Conservation (phyloP, 1,284 basidiomycete species). For the Rhodotorula mucilaginosa region DNA sequence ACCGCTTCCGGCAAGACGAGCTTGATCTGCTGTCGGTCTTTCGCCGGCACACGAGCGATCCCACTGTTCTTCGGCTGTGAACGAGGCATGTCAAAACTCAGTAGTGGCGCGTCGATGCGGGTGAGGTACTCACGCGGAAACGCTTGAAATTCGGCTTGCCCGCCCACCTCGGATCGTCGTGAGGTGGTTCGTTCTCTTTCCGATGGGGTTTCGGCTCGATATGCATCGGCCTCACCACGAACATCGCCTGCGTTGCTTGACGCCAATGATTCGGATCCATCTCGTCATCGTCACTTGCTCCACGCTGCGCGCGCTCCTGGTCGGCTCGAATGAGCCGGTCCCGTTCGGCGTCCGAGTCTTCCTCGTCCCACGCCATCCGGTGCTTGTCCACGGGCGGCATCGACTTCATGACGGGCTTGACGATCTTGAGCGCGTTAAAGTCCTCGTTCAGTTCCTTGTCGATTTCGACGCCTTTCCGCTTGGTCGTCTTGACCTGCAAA, state of each 20-base stretch:
- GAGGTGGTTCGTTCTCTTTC: not conserved
- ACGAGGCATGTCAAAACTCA: not conserved
- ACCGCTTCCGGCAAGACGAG: constrained; percentile 23
- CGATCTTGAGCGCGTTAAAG: constrained; percentile 41
- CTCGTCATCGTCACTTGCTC: constrained; percentile 11
- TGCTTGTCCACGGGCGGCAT: constrained; percentile 24
- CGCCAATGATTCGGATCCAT: constrained; percentile 34
- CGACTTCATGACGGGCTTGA: constrained; percentile 24
- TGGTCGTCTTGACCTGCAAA: constrained; percentile 30
- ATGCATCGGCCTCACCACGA: constrained; percentile 26
- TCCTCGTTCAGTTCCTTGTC: constrained; percentile 39
- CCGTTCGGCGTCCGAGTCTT: constrained; percentile 34
- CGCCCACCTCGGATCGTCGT: constrained; percentile 18
- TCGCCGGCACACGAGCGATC: constrained; percentile 3
- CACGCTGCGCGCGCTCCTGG: constrained; percentile 7
- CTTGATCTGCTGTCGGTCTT: constrained; percentile 12
- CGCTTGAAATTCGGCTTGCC: constrained; percentile 36
- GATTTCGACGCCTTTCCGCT: constrained; percentile 25
- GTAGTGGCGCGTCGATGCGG: not conserved
- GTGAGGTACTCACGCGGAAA: constrained; percentile 23
- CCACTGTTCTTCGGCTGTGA: constrained; percentile 29
- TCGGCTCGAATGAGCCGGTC: constrained; percentile 27
- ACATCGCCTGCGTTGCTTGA: constrained; percentile 30
- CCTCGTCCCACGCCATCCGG: constrained; percentile 34
- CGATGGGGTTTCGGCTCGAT: constrained; percentile 18